Base-by-base conservation (phyloP, 495 filamentous ascomycete species). In the Penicillium turbatum region DNA sequence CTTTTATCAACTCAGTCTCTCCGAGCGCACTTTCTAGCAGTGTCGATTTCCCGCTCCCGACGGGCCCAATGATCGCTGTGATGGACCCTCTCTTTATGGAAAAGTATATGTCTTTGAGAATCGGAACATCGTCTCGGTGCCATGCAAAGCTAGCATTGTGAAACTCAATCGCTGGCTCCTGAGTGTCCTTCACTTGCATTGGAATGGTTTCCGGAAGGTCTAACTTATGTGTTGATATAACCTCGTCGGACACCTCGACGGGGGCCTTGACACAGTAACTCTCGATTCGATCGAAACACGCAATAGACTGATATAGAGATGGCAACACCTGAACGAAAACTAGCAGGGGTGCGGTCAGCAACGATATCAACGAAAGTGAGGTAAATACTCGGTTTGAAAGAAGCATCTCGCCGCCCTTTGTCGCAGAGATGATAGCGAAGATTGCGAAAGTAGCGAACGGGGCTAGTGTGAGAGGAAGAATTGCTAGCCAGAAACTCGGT, bases 381-480 rank as follows among this genome's bases (percentile, higher is more conserved):
- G 73, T 75, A 48, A 75, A 76, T 2, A 65, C 68, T 37, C 56
- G 60, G 11, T 51, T 49, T 16, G 75, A 70, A 19, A 77, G 62
- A n/a, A 81, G 62, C 3, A 69, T 72, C 31, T 60, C 64, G 19
- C 71, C 65, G 5, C 41, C 30, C 30, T 68, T 66, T 16, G 67
- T 65, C 15, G 73, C 62, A 3, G 77, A 70, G 13, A 77, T 65
- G 35, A 79, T 66, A 0, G 74, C 67, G 46, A 70, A 64, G 1
- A 76, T 68, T 0, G 64, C 51, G 39, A 74, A 82, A 0, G 73
- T 77, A 3, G 78, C 57, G 12, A 70, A 65, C 0, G 77, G 74
- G 0, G 65, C 68, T 1, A 61, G 15, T 0, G 41, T 48, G 5
- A 48, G 10, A 4, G 55, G 55, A 17, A 54, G 10, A 24, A 48